A percentile compares a stretch with the other conserved stretches of the same genome.
Evolutionary conservation across 2,329 filamentous ascomycete species (phyloP).

Genomic region (Endocalyx cinctus): DNA sequence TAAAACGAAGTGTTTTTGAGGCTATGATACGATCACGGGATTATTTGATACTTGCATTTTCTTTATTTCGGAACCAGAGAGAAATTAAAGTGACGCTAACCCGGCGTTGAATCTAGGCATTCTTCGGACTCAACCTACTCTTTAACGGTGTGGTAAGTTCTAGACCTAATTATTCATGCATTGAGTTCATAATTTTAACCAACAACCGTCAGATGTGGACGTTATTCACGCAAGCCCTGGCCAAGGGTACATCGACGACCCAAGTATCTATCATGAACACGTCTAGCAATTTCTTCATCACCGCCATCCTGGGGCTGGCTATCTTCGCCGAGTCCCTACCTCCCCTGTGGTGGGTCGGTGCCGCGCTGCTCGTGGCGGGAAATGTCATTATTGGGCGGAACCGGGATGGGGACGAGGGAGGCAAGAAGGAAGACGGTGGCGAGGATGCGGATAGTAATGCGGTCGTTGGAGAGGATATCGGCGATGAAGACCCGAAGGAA

Average conservation of each 20-base stretch:
- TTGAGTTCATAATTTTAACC: background rate
- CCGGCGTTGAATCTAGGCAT: too few relatives aligned
- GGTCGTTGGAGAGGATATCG: conserved; percentile 2
- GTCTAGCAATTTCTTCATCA: conserved; percentile 75
- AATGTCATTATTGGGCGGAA: conserved; percentile 74
- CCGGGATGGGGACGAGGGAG: conserved; percentile 13
- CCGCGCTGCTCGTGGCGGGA: conserved; percentile 65
- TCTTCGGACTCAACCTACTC: conserved; percentile 69
- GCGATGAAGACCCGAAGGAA: conserved; percentile 7
- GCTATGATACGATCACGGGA: too few relatives aligned
- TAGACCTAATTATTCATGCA: background rate
- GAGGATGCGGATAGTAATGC: conserved; percentile 2
- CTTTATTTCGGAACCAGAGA: too few relatives aligned
- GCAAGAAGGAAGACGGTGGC: background rate
- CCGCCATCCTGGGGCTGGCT: conserved; percentile 63
- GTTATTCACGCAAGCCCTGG: conserved; percentile 74
- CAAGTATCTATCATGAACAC: conserved; percentile 81
- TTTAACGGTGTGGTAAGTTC: conserved; percentile 65
- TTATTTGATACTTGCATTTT: too few relatives aligned
- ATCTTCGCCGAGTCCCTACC: conserved; percentile 71
- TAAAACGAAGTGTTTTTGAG: too few relatives aligned
- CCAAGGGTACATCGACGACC: conserved; percentile 68
- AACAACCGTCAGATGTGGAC: conserved; percentile 63
- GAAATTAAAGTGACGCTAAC: too few relatives aligned
- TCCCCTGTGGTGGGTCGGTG: conserved; percentile 72